These are phyloP conservation scores for Arthrinium phaeospermum DNA, from an alignment of 2,329 filamentous ascomycete species.

Conservation along the genomic window DNA sequence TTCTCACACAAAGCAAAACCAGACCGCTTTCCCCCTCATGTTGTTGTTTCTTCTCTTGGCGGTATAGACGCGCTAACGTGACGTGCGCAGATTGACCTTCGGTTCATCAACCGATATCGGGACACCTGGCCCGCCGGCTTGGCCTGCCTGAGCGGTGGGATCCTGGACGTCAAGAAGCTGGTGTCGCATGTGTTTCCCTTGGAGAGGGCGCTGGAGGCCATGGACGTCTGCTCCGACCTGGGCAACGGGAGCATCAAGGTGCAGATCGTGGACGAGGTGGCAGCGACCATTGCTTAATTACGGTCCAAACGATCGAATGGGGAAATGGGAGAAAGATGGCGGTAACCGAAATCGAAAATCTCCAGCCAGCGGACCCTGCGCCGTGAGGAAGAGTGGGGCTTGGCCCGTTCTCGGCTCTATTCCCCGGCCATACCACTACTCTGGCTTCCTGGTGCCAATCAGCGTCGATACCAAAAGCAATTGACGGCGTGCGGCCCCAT, in stretches of 20 bases:
- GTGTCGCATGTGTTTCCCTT: slow-evolving; percentile 69
- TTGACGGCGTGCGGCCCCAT: neutral
- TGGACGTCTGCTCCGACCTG: slow-evolving; percentile 58
- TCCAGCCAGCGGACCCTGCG: neutral
- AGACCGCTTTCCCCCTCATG: neutral
- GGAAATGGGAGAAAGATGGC: neutral
- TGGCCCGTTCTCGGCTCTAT: slow-evolving; percentile 1
- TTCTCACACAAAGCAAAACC: too few relatives aligned
- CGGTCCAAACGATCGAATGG: neutral
- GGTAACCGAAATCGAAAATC: neutral
- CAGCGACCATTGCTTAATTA: neutral
- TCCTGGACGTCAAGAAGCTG: slow-evolving; percentile 66
- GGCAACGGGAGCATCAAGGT: slow-evolving; percentile 64
- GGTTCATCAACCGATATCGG: slow-evolving; percentile 73
- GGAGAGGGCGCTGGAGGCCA: slow-evolving; percentile 64
- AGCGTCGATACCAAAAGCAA: neutral
- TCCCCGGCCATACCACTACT: neutral
- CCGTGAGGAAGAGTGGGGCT: neutral
- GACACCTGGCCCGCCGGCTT: slow-evolving; percentile 74
- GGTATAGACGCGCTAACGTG: neutral
- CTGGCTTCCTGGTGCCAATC: neutral
- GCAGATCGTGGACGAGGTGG: slow-evolving; percentile 58
- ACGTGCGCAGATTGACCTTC: slow-evolving; percentile 61
- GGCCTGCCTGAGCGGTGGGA: slow-evolving; percentile 60
- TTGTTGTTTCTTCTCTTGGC: neutral